phyloP scores from a whole-genome alignment of 768 basidiomycete genomes.

The Ephemerocybe angulata region DNA sequence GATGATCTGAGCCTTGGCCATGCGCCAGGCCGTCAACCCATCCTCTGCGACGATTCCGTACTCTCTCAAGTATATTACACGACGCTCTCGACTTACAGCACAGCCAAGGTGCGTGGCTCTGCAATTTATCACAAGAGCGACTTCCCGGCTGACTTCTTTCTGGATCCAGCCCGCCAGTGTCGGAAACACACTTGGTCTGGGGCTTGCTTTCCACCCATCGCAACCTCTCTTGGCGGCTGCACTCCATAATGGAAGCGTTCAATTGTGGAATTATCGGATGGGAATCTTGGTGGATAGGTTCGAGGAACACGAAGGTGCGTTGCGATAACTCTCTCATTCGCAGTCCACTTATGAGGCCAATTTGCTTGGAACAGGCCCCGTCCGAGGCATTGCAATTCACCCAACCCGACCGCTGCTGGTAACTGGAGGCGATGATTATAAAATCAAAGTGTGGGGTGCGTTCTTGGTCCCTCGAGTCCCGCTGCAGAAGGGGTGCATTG shows the following conservation, averaged over 20 bases:
- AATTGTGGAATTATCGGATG: conserved; percentile 99
- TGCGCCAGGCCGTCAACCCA: no score
- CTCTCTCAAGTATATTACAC: no score
- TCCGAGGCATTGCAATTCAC: conserved; percentile 92
- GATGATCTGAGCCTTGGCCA: no score
- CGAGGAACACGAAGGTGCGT: conserved; percentile 95
- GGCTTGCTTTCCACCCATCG: conserved; percentile 92
- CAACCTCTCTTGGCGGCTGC: conserved; percentile 94
- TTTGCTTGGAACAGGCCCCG: conserved; percentile 65
- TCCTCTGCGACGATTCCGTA: no score
- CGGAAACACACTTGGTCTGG: no score
- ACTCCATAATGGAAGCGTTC: conserved; percentile 95
- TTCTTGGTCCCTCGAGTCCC: conserved; percentile 9
- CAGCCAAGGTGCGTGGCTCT: no score
- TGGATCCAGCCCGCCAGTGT: no score
- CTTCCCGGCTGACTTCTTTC: no score
- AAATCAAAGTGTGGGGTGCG: conserved; percentile 99
- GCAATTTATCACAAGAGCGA: no score
- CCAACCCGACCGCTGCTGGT: conserved; percentile 87
- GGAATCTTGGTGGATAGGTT: conserved; percentile 96
- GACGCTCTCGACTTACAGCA: no score
- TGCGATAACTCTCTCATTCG: neutral
- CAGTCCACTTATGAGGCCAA: conserved; percentile 14
- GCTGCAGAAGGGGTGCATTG: neutral
- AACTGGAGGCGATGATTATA: conserved; percentile 98